Percentiles rank a stretch among this genome's conserved stretches.
These are phyloP conservation scores for Penicillium sp. DNA, from an alignment of 2,329 filamentous ascomycete genomes.

Conservation along the genomic window DNA sequence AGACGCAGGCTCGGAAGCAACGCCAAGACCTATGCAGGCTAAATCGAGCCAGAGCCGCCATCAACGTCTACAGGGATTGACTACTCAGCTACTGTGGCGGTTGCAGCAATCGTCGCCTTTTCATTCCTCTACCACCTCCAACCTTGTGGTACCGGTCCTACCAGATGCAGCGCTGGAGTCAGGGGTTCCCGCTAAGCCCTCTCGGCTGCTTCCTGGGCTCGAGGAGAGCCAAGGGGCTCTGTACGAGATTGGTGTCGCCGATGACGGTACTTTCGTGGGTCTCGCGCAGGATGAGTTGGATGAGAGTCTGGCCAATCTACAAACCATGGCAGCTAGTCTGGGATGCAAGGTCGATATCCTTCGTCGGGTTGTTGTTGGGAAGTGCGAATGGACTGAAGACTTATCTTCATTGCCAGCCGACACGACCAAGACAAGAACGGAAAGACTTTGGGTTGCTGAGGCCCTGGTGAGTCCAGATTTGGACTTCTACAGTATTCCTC, in stretches of 20 bases:
- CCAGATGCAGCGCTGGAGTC: slow-evolving; percentile 62
- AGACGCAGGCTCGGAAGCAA: slow-evolving; percentile 32
- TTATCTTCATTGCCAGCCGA: slow-evolving; percentile 19
- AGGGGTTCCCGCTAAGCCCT: slow-evolving; percentile 51
- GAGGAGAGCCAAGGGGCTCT: slow-evolving; percentile 90
- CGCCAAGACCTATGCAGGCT: slow-evolving; percentile 38
- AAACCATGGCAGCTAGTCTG: slow-evolving; percentile 86
- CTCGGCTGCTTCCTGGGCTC: slow-evolving; percentile 64
- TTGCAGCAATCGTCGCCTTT: slow-evolving; percentile 92
- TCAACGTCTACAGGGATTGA: slow-evolving; percentile 81
- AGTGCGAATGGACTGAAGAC: slow-evolving; percentile 60
- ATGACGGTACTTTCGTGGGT: slow-evolving; percentile 87
- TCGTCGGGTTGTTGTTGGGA: slow-evolving; percentile 77
- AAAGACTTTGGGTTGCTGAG: slow-evolving; percentile 80
- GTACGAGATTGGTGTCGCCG: slow-evolving; percentile 94
- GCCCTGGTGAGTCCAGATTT: slow-evolving; percentile 77
- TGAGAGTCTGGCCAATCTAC: slow-evolving; percentile 79
- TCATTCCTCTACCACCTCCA: slow-evolving; percentile 73
- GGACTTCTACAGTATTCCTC: slow-evolving; percentile 39
- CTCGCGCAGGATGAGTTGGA: slow-evolving; percentile 86
- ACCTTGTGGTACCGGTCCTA: slow-evolving; percentile 69
- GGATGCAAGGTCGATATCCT: slow-evolving; percentile 81
- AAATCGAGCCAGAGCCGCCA: slow-evolving; percentile 69
- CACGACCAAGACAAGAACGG: slow-evolving; percentile 33
- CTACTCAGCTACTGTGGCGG: slow-evolving; percentile 91